Evolutionary conservation across 1,284 basidiomycete species (phyloP).

Genomic region (Pyrrhoderma lamaoense): DNA sequence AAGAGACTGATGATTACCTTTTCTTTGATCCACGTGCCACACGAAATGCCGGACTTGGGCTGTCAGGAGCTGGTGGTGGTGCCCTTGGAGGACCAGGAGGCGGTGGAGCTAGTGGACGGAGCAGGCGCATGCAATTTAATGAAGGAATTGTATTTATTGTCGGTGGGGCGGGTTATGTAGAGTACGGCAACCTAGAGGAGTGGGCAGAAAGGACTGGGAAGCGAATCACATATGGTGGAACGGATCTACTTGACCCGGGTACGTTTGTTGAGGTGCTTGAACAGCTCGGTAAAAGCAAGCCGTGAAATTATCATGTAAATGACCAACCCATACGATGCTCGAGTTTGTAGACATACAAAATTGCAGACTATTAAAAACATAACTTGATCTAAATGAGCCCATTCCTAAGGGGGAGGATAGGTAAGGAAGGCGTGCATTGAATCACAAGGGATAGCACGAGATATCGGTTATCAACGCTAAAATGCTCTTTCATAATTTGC

Average conservation of each 20-base stretch:
- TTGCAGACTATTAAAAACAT: too few relatives aligned
- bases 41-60: slow-evolving; percentile 46
- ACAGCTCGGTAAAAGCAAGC: slow-evolving; percentile 45
- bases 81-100: slow-evolving; percentile 24
- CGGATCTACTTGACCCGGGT: slow-evolving; percentile 88
- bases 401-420: too few relatives aligned
- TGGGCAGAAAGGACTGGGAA: slow-evolving; percentile 79
- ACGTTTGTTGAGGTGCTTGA: slow-evolving; percentile 73
- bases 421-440: too few relatives aligned
- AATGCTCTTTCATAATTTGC: too few relatives aligned
- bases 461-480: too few relatives aligned
- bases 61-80: slow-evolving; percentile 40
- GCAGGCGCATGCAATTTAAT: slow-evolving; percentile 69
- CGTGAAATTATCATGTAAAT: slow-evolving; percentile 1
- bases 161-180: slow-evolving; percentile 95
- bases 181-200: slow-evolving; percentile 93
- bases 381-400: too few relatives aligned
- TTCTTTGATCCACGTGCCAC: slow-evolving; percentile 88
- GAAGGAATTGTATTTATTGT: slow-evolving; percentile 94
- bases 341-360: too few relatives aligned
- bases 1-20: slow-evolving; percentile 95
- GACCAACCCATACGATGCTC: neutral
- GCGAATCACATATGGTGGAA: slow-evolving; percentile 90
- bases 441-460: too few relatives aligned
- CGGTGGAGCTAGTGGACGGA: slow-evolving; percentile 40